A percentile compares a stretch with the other conserved stretches of the same genome.
phyloP scores from a whole-genome alignment of 306 rosid genomes.

The Dicorynia guianensis region DNA sequence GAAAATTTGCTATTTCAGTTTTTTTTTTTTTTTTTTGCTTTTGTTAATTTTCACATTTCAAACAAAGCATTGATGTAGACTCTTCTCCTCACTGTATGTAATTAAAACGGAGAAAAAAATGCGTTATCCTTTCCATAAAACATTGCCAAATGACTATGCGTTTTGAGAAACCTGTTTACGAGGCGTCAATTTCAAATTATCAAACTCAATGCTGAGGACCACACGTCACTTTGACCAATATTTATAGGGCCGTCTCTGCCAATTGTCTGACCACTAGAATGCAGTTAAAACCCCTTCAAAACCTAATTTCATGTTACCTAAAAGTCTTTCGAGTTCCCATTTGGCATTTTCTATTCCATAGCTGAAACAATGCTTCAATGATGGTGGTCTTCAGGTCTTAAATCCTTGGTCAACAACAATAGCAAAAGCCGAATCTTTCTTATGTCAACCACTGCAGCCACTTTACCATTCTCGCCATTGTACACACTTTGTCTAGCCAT shows the following conservation, averaged over 20 bases:
- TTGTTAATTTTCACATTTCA: no score
- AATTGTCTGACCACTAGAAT: neutral
- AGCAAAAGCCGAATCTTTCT: slow-evolving; percentile 56
- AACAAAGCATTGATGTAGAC: no score
- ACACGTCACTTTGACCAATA: neutral
- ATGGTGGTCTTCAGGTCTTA: slow-evolving; percentile 73
- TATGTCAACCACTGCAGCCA: slow-evolving; percentile 41
- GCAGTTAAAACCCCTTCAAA: slow-evolving; percentile 28
- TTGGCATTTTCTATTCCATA: neutral
- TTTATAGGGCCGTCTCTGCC: neutral
- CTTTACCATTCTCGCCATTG: slow-evolving; percentile 43
- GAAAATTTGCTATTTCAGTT: no score
- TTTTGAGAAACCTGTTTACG: no score
- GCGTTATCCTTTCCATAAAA: no score
- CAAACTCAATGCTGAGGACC: slow-evolving; percentile 8
- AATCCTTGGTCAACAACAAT: slow-evolving; percentile 44
- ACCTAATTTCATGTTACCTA: neutral
- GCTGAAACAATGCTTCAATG: slow-evolving; percentile 27
- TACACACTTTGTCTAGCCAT: slow-evolving; percentile 38
- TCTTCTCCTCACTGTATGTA: no score
- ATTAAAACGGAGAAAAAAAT: no score
- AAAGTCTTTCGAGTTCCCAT: neutral
- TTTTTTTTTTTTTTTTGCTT: no score
- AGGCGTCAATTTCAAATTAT: no score
- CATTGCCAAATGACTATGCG: no score